Percentiles rank a stretch among this genome's conserved stretches.
These are phyloP conservation scores for Yamadazyma taylorii DNA, from an alignment of 1,139 yeast genomes.

Conservation along the genomic window DNA sequence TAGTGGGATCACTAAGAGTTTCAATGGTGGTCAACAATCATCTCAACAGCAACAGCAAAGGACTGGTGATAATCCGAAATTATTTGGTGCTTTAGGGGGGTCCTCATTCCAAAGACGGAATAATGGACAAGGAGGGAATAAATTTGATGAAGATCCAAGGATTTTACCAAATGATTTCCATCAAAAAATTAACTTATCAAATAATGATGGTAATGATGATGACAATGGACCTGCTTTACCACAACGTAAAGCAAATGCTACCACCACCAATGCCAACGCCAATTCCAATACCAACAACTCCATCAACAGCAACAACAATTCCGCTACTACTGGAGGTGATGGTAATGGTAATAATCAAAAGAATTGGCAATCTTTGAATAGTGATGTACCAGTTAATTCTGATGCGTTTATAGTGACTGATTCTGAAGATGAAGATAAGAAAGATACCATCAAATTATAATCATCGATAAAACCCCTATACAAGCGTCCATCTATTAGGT, in stretches of 20 bases:
- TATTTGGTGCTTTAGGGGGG: constrained; percentile 52
- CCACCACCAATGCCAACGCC: constrained; percentile 16
- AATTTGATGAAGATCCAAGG: constrained; percentile 57
- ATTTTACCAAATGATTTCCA: constrained; percentile 54
- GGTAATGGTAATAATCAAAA: constrained; percentile 17
- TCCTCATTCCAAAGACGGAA: constrained; percentile 37
- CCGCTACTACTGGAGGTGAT: too few relatives aligned
- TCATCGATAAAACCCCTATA: too few relatives aligned
- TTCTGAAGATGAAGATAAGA: constrained; percentile 65
- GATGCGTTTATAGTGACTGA: constrained; percentile 80
- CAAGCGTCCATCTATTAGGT: too few relatives aligned
- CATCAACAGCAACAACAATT: too few relatives aligned
- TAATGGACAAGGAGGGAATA: constrained; percentile 9
- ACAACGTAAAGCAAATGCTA: constrained; percentile 10
- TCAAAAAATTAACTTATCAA: constrained; percentile 48
- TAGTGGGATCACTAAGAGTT: constrained; percentile 63
- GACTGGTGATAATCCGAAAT: constrained; percentile 31
- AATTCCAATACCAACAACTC: too few relatives aligned
- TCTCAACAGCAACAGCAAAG: constrained; percentile 3
- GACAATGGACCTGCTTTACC: constrained; percentile 22
- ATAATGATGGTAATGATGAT: constrained; percentile 36
- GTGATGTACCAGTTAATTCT: constrained; percentile 55
- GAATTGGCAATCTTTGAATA: constrained; percentile 63
- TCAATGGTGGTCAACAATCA: constrained; percentile 30
- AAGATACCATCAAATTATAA: constrained; percentile 13